Percentiles rank a stretch among this genome's conserved stretches.
These are phyloP conservation scores for Metrosideros polymorpha DNA, from an alignment of 441 rosid species.

Conservation along the genomic window DNA sequence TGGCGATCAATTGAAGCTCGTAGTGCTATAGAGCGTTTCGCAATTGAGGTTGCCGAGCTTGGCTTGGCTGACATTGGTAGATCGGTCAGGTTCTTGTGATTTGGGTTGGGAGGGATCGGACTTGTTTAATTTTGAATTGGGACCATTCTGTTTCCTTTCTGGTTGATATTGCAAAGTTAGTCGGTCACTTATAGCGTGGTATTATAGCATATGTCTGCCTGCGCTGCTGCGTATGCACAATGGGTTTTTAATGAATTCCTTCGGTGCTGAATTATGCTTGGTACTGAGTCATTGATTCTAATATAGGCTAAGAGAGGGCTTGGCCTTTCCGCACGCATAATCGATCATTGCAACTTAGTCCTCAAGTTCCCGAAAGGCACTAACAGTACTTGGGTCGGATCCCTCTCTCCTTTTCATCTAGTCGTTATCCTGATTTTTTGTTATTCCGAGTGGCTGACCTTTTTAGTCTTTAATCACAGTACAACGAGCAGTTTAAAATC, in stretches of 20 bases:
- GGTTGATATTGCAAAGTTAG: background rate
- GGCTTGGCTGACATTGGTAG: background rate
- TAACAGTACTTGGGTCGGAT: slow-evolving; percentile 88
- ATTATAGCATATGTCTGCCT: background rate
- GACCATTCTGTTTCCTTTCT: background rate
- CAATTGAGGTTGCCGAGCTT: background rate
- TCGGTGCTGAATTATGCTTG: background rate
- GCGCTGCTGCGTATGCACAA: background rate
- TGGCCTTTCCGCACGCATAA: slow-evolving; percentile 64
- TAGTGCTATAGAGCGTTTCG: background rate
- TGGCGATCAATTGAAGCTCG: background rate
- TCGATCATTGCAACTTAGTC: slow-evolving; percentile 70
- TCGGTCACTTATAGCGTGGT: background rate
- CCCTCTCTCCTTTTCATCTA: slow-evolving; percentile 3
- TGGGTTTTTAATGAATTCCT: background rate
- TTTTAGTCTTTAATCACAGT: slow-evolving; percentile 32
- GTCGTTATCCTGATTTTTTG: background rate
- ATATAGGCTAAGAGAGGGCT: slow-evolving; percentile 83
- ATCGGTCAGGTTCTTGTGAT: background rate
- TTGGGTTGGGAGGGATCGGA: background rate
- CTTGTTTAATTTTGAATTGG: too few species aligned
- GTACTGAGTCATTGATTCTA: background rate
- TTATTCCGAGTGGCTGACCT: background rate
- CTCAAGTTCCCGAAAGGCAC: slow-evolving; percentile 93
- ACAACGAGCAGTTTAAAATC: slow-evolving; percentile 74